These are phyloP conservation scores for Magnolia changhungtana DNA, from an alignment of 164 flowering plant genomes.

Conservation along the genomic window DNA sequence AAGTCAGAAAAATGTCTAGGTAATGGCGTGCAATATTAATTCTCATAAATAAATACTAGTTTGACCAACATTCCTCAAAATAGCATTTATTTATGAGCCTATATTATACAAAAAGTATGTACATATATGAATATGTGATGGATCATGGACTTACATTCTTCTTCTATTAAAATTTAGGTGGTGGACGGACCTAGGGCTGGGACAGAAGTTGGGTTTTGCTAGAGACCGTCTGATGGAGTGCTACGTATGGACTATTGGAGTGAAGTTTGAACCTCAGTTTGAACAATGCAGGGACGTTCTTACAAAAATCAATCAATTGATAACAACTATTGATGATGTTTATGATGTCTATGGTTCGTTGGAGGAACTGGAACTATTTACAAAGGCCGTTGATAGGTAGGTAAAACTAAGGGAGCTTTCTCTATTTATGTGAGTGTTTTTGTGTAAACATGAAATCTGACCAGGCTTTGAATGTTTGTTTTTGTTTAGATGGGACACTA, in stretches of 20 bases:
- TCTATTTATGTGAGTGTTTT: not conserved
- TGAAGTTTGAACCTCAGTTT: not conserved
- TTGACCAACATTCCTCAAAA: not conserved
- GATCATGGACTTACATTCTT: not conserved
- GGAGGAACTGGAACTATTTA: not conserved
- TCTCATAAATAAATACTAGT: not conserved
- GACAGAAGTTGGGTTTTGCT: not conserved
- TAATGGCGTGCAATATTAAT: not conserved
- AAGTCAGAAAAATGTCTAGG: not conserved
- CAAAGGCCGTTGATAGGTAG: slow-evolving; percentile 5
- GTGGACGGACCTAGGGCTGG: slow-evolving; percentile 7
- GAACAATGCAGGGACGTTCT: not conserved
- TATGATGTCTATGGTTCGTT: not conserved
- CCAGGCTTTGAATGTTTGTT: too few relatives aligned
- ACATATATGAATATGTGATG: not conserved
- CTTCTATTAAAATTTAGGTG: not conserved
- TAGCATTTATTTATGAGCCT: too few relatives aligned
- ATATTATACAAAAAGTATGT: not conserved
- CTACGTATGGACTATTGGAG: not conserved
- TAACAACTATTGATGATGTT: slow-evolving; percentile 2
- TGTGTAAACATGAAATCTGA: too few relatives aligned
- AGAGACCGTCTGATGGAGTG: slow-evolving; percentile 1
- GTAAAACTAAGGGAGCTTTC: not conserved
- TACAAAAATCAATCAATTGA: not conserved
- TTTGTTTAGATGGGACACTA: slow-evolving; percentile 33